Evolutionary conservation across 1,284 basidiomycete species (phyloP).

Genomic region (Cerioporus squamosus): DNA sequence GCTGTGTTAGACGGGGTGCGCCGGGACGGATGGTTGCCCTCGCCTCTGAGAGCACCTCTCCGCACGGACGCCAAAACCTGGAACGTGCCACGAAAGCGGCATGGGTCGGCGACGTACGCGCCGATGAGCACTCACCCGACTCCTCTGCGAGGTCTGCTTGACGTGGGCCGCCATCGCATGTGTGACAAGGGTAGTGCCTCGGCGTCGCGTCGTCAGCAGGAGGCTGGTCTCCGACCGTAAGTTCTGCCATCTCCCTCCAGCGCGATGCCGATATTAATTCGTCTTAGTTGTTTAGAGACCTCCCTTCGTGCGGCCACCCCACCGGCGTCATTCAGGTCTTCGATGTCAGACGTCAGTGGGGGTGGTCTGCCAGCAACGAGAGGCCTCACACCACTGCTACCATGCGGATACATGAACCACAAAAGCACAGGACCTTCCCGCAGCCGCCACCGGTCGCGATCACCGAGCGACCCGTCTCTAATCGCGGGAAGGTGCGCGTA

Average conservation of each 20-base stretch:
- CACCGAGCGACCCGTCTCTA: no score
- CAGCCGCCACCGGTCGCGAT: no score
- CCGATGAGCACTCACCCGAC: neutral
- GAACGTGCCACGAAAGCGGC: neutral
- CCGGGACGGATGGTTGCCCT: neutral
- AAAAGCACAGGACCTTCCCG: no score
- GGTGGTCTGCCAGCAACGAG: no score
- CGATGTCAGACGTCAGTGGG: no score
- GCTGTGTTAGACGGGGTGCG: neutral
- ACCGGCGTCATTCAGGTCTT: no score
- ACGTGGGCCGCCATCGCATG: neutral
- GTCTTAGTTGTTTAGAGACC: no score
- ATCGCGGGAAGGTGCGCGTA: no score
- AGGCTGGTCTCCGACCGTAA: neutral
- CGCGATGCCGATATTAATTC: no score
- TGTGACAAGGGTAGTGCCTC: neutral
- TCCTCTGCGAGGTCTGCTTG: neutral
- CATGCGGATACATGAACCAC: no score
- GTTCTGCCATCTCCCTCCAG: neutral
- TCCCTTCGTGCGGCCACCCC: no score
- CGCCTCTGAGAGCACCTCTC: neutral
- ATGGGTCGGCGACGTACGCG: slow-evolving; percentile 1
- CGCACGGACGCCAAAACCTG: slow-evolving; percentile 1
- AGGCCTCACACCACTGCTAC: no score
- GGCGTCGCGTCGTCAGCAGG: slow-evolving; percentile 1